Evolutionary conservation across 1,284 basidiomycete species (phyloP).

Genomic region (Melanopsichium pennsylvanicum): DNA sequence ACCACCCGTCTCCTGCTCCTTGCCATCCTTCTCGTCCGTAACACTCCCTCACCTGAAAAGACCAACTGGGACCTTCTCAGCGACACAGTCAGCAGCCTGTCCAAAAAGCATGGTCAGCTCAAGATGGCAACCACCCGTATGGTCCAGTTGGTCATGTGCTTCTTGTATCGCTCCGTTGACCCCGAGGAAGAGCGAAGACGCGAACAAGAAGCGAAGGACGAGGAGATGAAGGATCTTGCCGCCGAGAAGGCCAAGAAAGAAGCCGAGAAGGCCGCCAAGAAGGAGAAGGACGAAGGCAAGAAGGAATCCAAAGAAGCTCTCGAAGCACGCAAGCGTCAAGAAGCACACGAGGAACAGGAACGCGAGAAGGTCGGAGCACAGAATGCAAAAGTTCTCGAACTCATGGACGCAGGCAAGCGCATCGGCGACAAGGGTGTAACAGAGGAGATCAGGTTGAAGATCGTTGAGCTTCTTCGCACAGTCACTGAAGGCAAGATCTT

Average conservation of each 20-base stretch:
- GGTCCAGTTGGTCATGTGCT: slow-evolving; percentile 70
- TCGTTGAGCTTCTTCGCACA: slow-evolving; percentile 78
- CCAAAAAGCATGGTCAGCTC: slow-evolving; percentile 97
- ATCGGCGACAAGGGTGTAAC: slow-evolving; percentile 54
- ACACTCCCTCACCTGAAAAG: slow-evolving; percentile 28
- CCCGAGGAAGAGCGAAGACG: slow-evolving; percentile 70
- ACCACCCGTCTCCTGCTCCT: slow-evolving; percentile 85
- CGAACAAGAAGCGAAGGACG: slow-evolving; percentile 38
- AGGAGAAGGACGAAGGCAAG: slow-evolving; percentile 38
- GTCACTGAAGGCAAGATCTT: slow-evolving; percentile 99
- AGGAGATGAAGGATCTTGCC: slow-evolving; percentile 40
- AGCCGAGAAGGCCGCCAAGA: slow-evolving; percentile 26
- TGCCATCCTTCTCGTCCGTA: slow-evolving; percentile 68
- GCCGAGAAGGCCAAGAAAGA: slow-evolving; percentile 40
- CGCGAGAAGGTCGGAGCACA: slow-evolving; percentile 54
- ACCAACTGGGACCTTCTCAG: slow-evolving; percentile 54
- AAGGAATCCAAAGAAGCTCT: slow-evolving; percentile 39
- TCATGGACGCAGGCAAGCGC: slow-evolving; percentile 52
- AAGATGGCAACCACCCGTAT: slow-evolving; percentile 88
- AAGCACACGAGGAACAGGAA: slow-evolving; percentile 46
- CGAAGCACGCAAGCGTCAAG: slow-evolving; percentile 25
- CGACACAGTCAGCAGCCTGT: slow-evolving; percentile 65
- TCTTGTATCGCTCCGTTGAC: slow-evolving; percentile 55
- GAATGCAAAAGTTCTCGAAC: slow-evolving; percentile 48
- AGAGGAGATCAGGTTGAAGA: slow-evolving; percentile 41